Evolutionary conservation across 2,329 filamentous ascomycete species (phyloP), one percentile per base, ranked within the genome.

Genomic region (Tolypocladium paradoxum): DNA sequence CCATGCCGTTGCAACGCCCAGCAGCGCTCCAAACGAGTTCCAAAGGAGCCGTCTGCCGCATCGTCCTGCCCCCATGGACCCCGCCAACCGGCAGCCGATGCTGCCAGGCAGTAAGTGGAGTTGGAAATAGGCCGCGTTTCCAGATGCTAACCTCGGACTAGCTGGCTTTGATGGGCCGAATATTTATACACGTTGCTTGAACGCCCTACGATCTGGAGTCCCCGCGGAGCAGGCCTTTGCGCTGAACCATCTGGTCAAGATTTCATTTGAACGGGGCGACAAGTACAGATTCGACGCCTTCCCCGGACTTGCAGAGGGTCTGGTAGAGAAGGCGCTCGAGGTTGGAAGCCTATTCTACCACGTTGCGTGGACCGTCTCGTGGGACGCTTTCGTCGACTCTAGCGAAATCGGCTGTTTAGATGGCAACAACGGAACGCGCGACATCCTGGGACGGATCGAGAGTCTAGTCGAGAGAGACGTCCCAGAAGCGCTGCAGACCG

Each of bases 231-330:
- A 96, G 62, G 84, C 89, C n/a, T 97, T 95, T 70, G 92, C 90
- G 0, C 75, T 97, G 12, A 90, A 95, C 62, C 92, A 97, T 62
- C 73, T 97, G 4, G 90, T 97, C 55, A 95, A 96, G 66, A 96
- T 97, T 31, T 96, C 91, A 0, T 93, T 86, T 64, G 91, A 97
- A 68, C 82, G 91, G 45, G 92, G 92, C 47, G 93, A 97, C 66
- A 96, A 96, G 69, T 96, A 95, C 71, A 87, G 89, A 56, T 96
- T 97, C 60, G 90, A 95, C 61, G 88, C 89, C 6, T 97, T 96
- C 61, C 86, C 88, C 1, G 85, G 89, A 11, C 77, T 99, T 31
- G 89, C 90, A 0, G 93, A 97, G 68, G 88, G 88, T 3, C 77
- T 99, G 11, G 83, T 95, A 53, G 87, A 90, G 56, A 95, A 95